Base-by-base conservation (phyloP, 2,329 filamentous ascomycete genomes). In the Venturia oleaginea region DNA sequence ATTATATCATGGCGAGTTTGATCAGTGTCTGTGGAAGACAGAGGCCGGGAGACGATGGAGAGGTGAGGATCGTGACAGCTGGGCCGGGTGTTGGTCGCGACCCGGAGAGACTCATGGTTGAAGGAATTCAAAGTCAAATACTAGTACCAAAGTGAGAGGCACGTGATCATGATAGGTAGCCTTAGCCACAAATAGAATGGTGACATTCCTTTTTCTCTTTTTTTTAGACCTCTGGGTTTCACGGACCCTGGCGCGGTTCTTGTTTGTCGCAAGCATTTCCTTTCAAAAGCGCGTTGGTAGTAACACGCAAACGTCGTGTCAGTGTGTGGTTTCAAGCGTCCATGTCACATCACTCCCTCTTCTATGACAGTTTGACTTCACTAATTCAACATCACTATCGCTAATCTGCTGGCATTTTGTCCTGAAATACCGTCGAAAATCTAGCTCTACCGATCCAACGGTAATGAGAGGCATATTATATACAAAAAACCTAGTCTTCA, bases 261-360 rank as follows among this genome's bases (percentile, higher is more conserved):
- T 13, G 15, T 30, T 32, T 55, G 27, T 30, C 48, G 48, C 48
- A 55, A 55, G 48, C 48, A 32, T 17, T 55, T 32, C 48, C 24
- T 55, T 30, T 24, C 22, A 15, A 27, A 48, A 24, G 46, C 48
- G 48, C 48, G 48, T 24, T 55, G 48, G 48, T 27, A 55, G 48
- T 27, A 55, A 55, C 48, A 55, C 48, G 48, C 48, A 55, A 55
- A 55, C 48, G 27, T 55, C 48, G 48, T 15, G 48, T 46, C n/a
- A n/a, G n/a, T n/a, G n/a, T n/a, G n/a, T n/a, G n/a, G n/a, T n/a
- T n/a, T n/a, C n/a, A n/a, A n/a, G n/a, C n/a, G n/a, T n/a, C n/a
- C n/a, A n/a, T n/a, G n/a, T n/a, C n/a, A n/a, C n/a, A n/a, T n/a
- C n/a, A n/a, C n/a, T n/a, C n/a, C n/a, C n/a, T n/a, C n/a, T n/a